These are phyloP conservation scores for Suhomyces maxii DNA, from an alignment of 1,139 yeast genomes.

Conservation along the genomic window DNA sequence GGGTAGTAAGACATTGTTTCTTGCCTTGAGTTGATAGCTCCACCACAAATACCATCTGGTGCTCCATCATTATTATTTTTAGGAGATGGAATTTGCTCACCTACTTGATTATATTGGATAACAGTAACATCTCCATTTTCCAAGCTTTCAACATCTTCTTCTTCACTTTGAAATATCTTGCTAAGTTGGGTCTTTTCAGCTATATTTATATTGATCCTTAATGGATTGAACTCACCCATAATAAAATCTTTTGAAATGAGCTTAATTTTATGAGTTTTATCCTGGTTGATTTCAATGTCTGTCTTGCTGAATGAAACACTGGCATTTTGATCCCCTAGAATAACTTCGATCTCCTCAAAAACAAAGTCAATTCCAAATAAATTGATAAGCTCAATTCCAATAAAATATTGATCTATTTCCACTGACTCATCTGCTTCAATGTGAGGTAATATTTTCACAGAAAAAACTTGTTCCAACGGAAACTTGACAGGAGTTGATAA, in stretches of 20 bases:
- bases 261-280: slow-evolving; percentile 17
- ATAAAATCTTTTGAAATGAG: slow-evolving; percentile 24
- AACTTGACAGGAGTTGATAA: slow-evolving; percentile 22
- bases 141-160: slow-evolving; percentile 1
- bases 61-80: not conserved
- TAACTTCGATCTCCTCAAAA: slow-evolving; percentile 22
- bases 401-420: slow-evolving; percentile 21
- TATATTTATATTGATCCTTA: slow-evolving; percentile 19
- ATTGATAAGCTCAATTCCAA: slow-evolving; percentile 27
- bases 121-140: slow-evolving; percentile 15
- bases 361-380: slow-evolving; percentile 27
- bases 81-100: not conserved
- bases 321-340: slow-evolving; percentile 14
- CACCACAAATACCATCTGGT: not conserved
- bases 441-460: slow-evolving; percentile 25
- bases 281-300: slow-evolving; percentile 11
- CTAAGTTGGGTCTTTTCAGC: slow-evolving; percentile 22
- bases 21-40: not conserved
- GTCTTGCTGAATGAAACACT: slow-evolving; percentile 12
- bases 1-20: slow-evolving; percentile 16
- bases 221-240: slow-evolving; percentile 28
- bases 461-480: slow-evolving; percentile 34
- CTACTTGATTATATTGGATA: slow-evolving; percentile 7
- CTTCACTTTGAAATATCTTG: slow-evolving; percentile 5
- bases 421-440: slow-evolving; percentile 24